Conservation (phyloP, 2,329 filamentous ascomycete genomes). For the Raffaelea albimanens region DNA sequence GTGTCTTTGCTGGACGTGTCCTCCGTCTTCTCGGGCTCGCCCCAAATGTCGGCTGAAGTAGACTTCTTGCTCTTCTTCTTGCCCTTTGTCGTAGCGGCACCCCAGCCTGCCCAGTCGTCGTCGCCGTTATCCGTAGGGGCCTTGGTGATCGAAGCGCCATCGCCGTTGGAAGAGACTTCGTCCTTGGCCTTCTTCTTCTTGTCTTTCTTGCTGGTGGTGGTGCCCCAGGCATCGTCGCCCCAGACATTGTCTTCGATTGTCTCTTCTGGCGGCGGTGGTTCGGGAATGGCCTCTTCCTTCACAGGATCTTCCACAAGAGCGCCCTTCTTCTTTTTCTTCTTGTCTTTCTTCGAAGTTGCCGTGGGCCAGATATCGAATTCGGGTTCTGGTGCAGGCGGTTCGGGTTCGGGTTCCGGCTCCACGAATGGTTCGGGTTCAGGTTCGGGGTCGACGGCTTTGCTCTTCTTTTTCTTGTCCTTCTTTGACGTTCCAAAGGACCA, state of each 20-base stretch:
- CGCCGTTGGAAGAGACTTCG: conserved; percentile 9
- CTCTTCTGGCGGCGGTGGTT: background rate
- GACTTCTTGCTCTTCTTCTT: conserved; percentile 10
- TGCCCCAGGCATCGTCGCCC: background rate
- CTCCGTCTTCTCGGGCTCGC: conserved; percentile 8
- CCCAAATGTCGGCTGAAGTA: conserved; percentile 4
- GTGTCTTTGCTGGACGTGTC: conserved; percentile 13
- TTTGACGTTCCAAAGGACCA: conserved; percentile 5
- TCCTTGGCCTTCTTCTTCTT: conserved; percentile 9
- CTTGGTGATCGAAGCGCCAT: conserved; percentile 6
- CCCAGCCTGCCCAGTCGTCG: conserved; percentile 12
- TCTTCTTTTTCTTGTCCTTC: conserved; percentile 10
- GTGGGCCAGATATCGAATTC: background rate
- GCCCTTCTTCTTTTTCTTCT: conserved; percentile 5
- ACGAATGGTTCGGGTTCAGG: conserved; percentile 3
- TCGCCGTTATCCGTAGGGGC: conserved; percentile 4
- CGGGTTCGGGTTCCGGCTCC: conserved; percentile 6
- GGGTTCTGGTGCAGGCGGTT: conserved; percentile 4
- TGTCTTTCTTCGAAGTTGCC: conserved; percentile 1
- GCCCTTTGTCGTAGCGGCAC: conserved; percentile 2
- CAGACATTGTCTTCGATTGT: background rate
- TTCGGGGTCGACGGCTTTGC: conserved; percentile 13
- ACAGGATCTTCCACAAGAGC: background rate
- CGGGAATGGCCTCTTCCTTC: background rate
- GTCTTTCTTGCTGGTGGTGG: background rate